Evolutionary conservation across 441 rosid genomes (phyloP), one percentile per base, ranked within the genome.

Genomic region (Codiaeum variegatum): DNA sequence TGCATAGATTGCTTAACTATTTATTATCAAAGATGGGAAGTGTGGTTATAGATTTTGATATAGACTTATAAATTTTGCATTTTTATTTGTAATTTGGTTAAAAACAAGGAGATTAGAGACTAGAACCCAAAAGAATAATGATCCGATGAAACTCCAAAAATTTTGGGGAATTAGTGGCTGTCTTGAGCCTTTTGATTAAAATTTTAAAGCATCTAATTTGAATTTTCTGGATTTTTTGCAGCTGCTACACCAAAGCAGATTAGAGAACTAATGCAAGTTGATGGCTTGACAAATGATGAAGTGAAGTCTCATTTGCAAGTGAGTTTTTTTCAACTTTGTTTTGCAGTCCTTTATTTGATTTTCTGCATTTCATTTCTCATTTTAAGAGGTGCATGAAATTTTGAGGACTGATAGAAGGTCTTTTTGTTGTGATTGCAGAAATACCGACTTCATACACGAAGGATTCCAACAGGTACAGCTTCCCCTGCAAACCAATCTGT

Each of bases 231-330:
- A 23, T 23, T 34, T 11, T 71, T 59, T 78, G 84, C 89, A 95
- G 99, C 81, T 38, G 98, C 98, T 38, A 95, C 99, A 66, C 98
- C 99, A 11, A 94, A 94, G 85, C 97, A 94, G 86, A 94, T 94
- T 52, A 86, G 96, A 79, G 96, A 94, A 74, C 97, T 87, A n/a
- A 94, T 94, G 99, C 89, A 88, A 81, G 98, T 91, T 26, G 92
- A 90, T 79, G 97, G 99, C 75, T 84, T 95, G 81, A 95, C 98
- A 52, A 95, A 95, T 31, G 99, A 95, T 80, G 99, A 93, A 88
- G 97, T 95, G 36, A 95, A 95, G 86, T 93, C 98, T 75, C 99
- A 95, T 89, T 83, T 93, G 85, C 99, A 94, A 82, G 99, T 92
- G 67, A 67, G 79, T 75, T 40, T 71, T 75, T 40, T 71, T 65